phyloP scores from a whole-genome alignment of 257 asterid species.

The Solanum bulbocastanum region DNA sequence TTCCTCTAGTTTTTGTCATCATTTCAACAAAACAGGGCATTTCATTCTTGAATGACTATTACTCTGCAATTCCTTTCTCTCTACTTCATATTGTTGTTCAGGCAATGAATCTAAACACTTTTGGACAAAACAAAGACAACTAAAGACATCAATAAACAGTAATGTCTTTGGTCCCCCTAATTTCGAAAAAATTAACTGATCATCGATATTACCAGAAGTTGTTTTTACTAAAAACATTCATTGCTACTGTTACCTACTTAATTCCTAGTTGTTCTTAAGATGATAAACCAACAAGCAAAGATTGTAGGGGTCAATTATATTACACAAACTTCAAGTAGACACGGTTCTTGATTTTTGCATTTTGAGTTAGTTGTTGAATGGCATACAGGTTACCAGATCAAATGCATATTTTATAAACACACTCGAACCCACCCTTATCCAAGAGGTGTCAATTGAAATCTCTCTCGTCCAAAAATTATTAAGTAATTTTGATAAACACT shows the following conservation, averaged over 20 bases:
- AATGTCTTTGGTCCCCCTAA: slow-evolving; percentile 47
- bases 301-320: not conserved
- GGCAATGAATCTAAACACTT: not conserved
- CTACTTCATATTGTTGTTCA: not conserved
- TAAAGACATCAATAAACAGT: slow-evolving; percentile 25
- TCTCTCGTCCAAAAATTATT: not conserved
- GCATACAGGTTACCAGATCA: not conserved
- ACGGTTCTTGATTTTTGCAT: not conserved
- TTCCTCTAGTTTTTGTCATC: not conserved
- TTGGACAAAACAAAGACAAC: slow-evolving; percentile 16
- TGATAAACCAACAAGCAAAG: not conserved
- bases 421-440: not conserved
- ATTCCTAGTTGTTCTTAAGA: not conserved
- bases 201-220: slow-evolving; percentile 3
- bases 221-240: not conserved
- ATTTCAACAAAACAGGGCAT: not conserved
- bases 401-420: not conserved
- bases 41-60: not conserved
- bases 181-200: not conserved
- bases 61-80: not conserved
- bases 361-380: not conserved
- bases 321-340: not conserved
- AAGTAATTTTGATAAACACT: too few species aligned
- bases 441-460: too few species aligned
- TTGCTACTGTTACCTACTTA: not conserved